A percentile compares a stretch with the other conserved stretches of the same genome.
phyloP scores from a whole-genome alignment of 805 yeast genomes.

The Pichia thaimueangensis region DNA sequence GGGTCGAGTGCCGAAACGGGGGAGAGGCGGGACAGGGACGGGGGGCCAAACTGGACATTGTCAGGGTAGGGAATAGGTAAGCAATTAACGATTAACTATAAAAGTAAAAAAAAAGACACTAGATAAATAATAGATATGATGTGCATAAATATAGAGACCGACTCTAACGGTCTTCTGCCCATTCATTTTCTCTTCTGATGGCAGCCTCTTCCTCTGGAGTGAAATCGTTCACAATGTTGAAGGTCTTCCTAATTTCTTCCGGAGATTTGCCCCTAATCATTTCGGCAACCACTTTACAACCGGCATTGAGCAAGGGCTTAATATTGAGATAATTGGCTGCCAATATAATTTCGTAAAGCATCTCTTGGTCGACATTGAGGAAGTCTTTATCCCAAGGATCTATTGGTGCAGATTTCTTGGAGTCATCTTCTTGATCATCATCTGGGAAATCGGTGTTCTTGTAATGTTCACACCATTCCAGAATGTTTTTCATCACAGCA shows the following conservation, averaged over 20 bases:
- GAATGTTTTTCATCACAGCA: constrained; percentile 79
- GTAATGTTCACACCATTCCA: constrained; percentile 96
- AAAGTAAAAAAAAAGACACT: too few species aligned
- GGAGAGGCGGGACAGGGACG: too few species aligned
- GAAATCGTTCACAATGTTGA: constrained; percentile 76
- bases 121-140: too few species aligned
- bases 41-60: too few species aligned
- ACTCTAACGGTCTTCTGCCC: constrained; percentile 85
- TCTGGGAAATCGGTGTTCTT: constrained; percentile 71
- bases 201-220: constrained; percentile 87
- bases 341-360: constrained; percentile 72
- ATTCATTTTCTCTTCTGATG: constrained; percentile 78
- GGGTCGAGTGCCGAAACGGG: too few species aligned
- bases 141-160: too few species aligned
- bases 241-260: constrained; percentile 72
- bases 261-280: constrained; percentile 78
- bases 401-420: constrained; percentile 83
- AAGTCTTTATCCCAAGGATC: constrained; percentile 95
- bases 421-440: constrained; percentile 75
- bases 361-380: constrained; percentile 87
- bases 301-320: constrained; percentile 68
- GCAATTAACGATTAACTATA: too few species aligned
- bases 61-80: too few species aligned
- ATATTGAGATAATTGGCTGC: constrained; percentile 80
- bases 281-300: constrained; percentile 77